These are phyloP conservation scores for Nitzschia palea DNA, from an alignment of 108 stramenopile genomes.

Conservation along the genomic window DNA sequence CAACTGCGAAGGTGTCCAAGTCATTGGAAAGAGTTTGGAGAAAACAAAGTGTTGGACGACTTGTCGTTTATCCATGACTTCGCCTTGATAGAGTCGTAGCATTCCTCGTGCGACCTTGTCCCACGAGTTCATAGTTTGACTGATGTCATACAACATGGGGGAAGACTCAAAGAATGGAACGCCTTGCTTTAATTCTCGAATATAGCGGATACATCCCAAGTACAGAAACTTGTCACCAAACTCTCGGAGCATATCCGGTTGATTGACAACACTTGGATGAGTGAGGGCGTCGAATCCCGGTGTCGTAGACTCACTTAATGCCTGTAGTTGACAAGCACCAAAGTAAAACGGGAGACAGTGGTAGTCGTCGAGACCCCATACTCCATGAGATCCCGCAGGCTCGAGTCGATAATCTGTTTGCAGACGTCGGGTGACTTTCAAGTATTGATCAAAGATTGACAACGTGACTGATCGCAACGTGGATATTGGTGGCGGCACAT, in stretches of 20 bases:
- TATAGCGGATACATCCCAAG: constrained; percentile 83
- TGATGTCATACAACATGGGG: constrained; percentile 94
- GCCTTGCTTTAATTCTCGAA: constrained; percentile 79
- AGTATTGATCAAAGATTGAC: constrained; percentile 66
- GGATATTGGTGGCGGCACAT: constrained; percentile 33
- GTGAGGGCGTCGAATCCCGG: constrained; percentile 14
- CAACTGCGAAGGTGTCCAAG: constrained; percentile 63
- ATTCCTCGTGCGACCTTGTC: constrained; percentile 77
- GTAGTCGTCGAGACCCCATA: constrained; percentile 98
- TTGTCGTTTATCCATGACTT: constrained; percentile 90
- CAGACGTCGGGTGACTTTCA: constrained; percentile 70
- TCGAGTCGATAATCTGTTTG: constrained; percentile 92
- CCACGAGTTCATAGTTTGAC: constrained; percentile 75
- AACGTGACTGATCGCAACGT: constrained; percentile 56
- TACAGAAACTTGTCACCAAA: constrained; percentile 60
- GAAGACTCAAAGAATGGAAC: constrained; percentile 92
- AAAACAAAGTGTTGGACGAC: constrained; percentile 97
- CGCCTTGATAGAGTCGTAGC: constrained; percentile 83
- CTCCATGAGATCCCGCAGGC: constrained; percentile 94
- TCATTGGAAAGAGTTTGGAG: constrained; percentile 73
- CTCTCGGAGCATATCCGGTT: constrained; percentile 12
- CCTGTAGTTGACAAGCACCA: constrained; percentile 82
- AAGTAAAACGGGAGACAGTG: constrained; percentile 95
- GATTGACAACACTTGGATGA: constrained; percentile 19
- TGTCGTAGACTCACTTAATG: neutral